Evolutionary conservation across 495 filamentous ascomycete species (phyloP).

Genomic region (Podospora anserina): DNA sequence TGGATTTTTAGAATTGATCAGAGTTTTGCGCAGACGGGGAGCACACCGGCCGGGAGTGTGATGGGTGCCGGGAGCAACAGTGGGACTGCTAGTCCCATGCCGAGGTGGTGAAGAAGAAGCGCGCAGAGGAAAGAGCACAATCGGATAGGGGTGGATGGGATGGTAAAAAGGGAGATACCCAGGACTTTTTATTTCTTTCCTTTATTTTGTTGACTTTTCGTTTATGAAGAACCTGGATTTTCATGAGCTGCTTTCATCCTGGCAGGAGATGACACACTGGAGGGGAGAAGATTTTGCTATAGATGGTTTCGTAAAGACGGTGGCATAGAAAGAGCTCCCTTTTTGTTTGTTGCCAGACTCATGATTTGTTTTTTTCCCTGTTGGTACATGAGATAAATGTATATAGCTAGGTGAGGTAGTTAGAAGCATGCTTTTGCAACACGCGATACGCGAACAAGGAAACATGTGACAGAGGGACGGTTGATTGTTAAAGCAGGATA

Average conservation of each 20-base stretch:
- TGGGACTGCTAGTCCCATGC: background rate
- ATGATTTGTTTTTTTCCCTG: background rate
- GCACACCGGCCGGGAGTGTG: background rate
- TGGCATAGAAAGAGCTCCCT: background rate
- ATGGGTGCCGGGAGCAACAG: background rate
- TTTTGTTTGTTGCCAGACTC: background rate
- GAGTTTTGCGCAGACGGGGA: conserved; percentile 30
- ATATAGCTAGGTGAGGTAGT: background rate
- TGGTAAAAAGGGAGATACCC: background rate
- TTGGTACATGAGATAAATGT: background rate
- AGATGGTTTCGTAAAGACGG: background rate
- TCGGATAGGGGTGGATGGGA: background rate
- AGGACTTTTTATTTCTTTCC: background rate
- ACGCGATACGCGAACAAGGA: background rate
- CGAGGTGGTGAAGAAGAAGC: background rate
- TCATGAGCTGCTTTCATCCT: background rate
- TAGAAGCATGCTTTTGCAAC: background rate
- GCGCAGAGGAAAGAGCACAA: background rate
- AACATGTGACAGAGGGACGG: background rate
- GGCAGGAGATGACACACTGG: background rate
- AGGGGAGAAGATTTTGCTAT: background rate
- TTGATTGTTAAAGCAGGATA: background rate
- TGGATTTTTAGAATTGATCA: conserved; percentile 85
- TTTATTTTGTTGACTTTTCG: background rate
- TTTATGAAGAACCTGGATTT: background rate